These are phyloP conservation scores for Populus simonii DNA, from an alignment of 345 rosid species.

Conservation along the genomic window DNA sequence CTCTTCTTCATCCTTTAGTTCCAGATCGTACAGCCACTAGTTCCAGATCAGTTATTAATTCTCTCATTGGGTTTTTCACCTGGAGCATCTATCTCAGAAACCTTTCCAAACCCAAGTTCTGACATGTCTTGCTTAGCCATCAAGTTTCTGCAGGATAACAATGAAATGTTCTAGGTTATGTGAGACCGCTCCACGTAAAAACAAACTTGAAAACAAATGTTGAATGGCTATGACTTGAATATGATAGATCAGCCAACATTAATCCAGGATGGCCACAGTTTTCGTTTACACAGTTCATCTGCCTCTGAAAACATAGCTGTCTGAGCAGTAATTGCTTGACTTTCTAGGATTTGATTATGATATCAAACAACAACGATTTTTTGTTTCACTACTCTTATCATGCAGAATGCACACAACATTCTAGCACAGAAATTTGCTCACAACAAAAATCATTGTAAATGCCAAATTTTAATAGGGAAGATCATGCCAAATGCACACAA, in stretches of 20 bases:
- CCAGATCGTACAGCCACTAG: neutral
- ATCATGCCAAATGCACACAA: no score
- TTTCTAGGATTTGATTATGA: neutral
- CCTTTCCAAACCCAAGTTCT: slow-evolving; percentile 73
- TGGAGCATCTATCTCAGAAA: slow-evolving; percentile 30
- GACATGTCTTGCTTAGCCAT: slow-evolving; percentile 89
- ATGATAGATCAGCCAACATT: neutral
- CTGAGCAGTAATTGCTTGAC: neutral
- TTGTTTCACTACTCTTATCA: neutral
- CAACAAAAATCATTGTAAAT: neutral
- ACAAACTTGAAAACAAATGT: neutral
- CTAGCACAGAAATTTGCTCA: neutral
- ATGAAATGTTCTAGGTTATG: neutral
- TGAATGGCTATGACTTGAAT: neutral
- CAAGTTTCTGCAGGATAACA: slow-evolving; percentile 59
- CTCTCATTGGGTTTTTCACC: slow-evolving; percentile 20
- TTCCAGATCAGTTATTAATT: slow-evolving; percentile 14
- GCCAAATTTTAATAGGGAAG: neutral
- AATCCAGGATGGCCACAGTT: neutral
- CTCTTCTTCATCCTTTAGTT: neutral
- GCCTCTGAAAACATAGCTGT: neutral
- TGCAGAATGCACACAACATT: neutral
- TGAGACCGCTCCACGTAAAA: neutral
- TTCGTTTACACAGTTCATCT: neutral
- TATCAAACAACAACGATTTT: no score